Conservation (phyloP, 805 yeast genomes). For the Starmerella tilneyi region DNA sequence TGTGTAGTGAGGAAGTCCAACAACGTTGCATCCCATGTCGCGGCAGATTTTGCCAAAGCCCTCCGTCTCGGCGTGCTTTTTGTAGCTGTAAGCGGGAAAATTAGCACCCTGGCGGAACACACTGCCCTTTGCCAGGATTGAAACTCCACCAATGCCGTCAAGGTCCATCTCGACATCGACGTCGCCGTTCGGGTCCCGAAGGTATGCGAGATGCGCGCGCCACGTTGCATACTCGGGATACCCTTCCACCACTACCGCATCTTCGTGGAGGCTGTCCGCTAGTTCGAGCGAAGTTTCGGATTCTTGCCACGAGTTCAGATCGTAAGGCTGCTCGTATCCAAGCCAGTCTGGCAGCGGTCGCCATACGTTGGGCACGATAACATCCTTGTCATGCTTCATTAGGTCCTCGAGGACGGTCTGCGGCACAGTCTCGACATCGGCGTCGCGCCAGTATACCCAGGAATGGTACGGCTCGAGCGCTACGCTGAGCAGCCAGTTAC, state of each 20-base stretch:
- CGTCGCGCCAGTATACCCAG: constrained; percentile 98
- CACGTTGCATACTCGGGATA: constrained; percentile 95
- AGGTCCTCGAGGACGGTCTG: constrained; percentile 78
- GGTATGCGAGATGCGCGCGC: constrained; percentile 93
- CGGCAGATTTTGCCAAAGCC: constrained; percentile 89
- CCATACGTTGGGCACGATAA: constrained; percentile 96
- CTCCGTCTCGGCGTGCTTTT: constrained; percentile 95
- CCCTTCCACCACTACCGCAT: constrained; percentile 95
- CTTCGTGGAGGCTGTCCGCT: constrained; percentile 59
- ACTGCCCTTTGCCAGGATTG: constrained; percentile 74
- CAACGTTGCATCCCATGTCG: constrained; percentile 76
- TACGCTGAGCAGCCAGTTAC: constrained; percentile 86
- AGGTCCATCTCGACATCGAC: constrained; percentile 85
- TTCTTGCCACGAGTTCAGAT: constrained; percentile 93
- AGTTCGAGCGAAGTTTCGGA: constrained; percentile 52
- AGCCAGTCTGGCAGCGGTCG: constrained; percentile 89
- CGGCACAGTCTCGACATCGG: constrained; percentile 91
- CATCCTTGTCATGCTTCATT: constrained; percentile 87
- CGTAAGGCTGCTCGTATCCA: constrained; percentile 88
- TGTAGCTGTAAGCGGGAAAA: constrained; percentile 93
- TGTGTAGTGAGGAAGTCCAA: constrained; percentile 91
- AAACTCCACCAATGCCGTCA: constrained; percentile 97
- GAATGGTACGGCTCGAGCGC: constrained; percentile 90
- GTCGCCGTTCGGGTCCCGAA: constrained; percentile 90
- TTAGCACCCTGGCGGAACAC: constrained; percentile 84